A percentile compares a stretch with the other conserved stretches of the same genome.
These are phyloP conservation scores for Arabidopsis arenosa DNA, from an alignment of 345 rosid genomes.

Conservation along the genomic window DNA sequence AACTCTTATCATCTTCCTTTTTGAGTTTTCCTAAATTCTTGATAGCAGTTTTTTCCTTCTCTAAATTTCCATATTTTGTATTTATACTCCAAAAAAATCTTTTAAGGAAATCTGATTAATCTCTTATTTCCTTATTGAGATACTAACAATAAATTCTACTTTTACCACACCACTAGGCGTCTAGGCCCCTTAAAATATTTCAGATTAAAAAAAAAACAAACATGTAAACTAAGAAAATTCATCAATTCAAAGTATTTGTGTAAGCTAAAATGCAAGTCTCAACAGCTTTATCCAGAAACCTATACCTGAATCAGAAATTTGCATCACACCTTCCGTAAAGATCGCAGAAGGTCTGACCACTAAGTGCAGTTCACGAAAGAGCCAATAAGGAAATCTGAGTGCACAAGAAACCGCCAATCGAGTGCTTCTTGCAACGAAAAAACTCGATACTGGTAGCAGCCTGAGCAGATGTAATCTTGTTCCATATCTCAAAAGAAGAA, in stretches of 20 bases:
- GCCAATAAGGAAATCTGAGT: slow-evolving; percentile 73
- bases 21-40: slow-evolving; percentile 20
- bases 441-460: slow-evolving; percentile 61
- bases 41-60: neutral
- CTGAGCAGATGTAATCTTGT: slow-evolving; percentile 61
- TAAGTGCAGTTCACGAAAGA: slow-evolving; percentile 94
- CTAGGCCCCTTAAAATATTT: neutral
- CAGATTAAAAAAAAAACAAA: neutral
- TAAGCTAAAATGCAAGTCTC: neutral
- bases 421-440: slow-evolving; percentile 85
- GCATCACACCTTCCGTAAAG: slow-evolving; percentile 65
- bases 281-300: slow-evolving; percentile 52
- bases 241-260: neutral
- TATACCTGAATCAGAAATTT: slow-evolving; percentile 64
- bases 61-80: slow-evolving; percentile 21
- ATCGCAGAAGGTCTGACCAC: slow-evolving; percentile 51
- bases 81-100: neutral
- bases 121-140: slow-evolving; percentile 4
- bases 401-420: slow-evolving; percentile 79
- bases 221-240: neutral
- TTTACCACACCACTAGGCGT: neutral
- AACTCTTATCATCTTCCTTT: slow-evolving; percentile 26
- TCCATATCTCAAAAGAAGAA: slow-evolving; percentile 69
- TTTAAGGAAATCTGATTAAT: neutral
- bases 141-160: neutral